Evolutionary conservation across 2,329 filamentous ascomycete species (phyloP).

Genomic region (Arthrocladium fulminans): DNA sequence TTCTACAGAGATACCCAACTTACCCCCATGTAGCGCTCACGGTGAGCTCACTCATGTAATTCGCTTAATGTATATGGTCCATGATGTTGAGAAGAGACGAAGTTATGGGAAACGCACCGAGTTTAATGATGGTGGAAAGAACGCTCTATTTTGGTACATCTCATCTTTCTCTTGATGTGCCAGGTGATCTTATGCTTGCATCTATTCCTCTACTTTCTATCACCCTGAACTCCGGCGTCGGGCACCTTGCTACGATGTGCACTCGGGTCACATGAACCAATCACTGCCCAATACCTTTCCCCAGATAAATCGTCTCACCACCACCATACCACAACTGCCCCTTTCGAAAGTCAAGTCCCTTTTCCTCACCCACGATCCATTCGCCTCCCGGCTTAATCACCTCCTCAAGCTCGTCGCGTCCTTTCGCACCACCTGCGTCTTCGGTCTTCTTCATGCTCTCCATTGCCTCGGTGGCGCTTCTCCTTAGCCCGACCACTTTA

Average conservation of each 20-base stretch:
- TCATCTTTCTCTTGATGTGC: too few relatives aligned
- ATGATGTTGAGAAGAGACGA: too few relatives aligned
- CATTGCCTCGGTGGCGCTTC: not conserved
- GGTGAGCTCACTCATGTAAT: not conserved
- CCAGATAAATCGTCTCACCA: constrained; percentile 57
- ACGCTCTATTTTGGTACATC: too few relatives aligned
- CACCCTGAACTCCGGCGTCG: not conserved
- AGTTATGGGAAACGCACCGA: not conserved
- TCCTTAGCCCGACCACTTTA: not conserved
- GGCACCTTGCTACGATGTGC: not conserved
- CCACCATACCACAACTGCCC: constrained; percentile 83
- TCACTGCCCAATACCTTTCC: constrained; percentile 24
- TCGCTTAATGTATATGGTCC: not conserved
- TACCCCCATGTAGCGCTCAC: not conserved
- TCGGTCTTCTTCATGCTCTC: not conserved
- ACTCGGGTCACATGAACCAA: not conserved
- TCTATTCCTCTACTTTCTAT: too few relatives aligned
- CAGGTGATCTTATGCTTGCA: too few relatives aligned
- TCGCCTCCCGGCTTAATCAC: constrained; percentile 48
- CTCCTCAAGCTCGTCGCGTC: constrained; percentile 17
- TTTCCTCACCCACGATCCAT: constrained; percentile 83
- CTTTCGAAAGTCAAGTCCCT: constrained; percentile 64
- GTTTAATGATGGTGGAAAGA: not conserved
- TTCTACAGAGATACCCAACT: not conserved
- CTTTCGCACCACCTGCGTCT: constrained; percentile 12